Percentiles rank a stretch among this genome's conserved stretches.
phyloP scores from a whole-genome alignment of 495 filamentous ascomycete genomes.

The Tuber magnatum region DNA sequence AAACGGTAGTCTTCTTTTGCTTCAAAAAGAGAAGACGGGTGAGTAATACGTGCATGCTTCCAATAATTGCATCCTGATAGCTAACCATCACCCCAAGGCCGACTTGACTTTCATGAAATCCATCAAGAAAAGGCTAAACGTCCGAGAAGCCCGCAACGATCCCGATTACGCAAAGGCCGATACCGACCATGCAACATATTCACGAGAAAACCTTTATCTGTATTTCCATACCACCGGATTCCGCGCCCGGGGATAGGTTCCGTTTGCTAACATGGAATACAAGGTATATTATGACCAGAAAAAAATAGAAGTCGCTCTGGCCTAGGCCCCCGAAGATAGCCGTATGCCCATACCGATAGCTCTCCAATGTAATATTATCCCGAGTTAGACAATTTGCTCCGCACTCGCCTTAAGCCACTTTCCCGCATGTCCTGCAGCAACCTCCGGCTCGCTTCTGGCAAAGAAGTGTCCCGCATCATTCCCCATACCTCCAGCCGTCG shows the following conservation, averaged over 20 bases:
- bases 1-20: slow-evolving; percentile 78
- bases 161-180: slow-evolving; percentile 44
- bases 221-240: slow-evolving; percentile 28
- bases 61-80: background rate
- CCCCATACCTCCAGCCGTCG: slow-evolving; percentile 39
- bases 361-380: slow-evolving; percentile 15
- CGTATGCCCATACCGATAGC: slow-evolving; percentile 7
- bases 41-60: background rate
- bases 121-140: slow-evolving; percentile 45
- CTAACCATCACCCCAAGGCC: slow-evolving; percentile 39
- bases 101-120: slow-evolving; percentile 49
- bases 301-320: slow-evolving; percentile 18
- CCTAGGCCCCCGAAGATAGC: slow-evolving; percentile 3
- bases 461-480: slow-evolving; percentile 50
- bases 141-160: slow-evolving; percentile 46
- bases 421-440: slow-evolving; percentile 40
- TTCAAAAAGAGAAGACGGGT: slow-evolving; percentile 78
- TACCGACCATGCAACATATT: slow-evolving; percentile 42
- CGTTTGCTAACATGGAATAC: slow-evolving; percentile 10
- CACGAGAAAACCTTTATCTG: slow-evolving; percentile 48
- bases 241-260: background rate
- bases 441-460: slow-evolving; percentile 48
- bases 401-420: slow-evolving; percentile 32
- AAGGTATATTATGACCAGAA: slow-evolving; percentile 42
- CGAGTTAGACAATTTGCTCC: slow-evolving; percentile 12